Conservation (phyloP, 2,329 filamentous ascomycete genomes). For the Periconia digitata region DNA sequence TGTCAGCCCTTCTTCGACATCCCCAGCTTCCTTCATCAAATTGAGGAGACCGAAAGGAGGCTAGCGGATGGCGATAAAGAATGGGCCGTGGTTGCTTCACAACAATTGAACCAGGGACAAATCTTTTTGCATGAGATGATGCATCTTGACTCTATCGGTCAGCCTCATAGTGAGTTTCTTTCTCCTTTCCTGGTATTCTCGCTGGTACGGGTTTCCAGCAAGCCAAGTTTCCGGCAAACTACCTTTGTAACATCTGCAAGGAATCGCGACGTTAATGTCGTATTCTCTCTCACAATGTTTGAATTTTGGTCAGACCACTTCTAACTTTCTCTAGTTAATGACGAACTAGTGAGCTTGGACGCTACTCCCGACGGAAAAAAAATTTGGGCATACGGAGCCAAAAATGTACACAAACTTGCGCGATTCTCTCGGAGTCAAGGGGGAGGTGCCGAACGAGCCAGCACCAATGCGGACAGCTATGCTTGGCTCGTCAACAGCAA, state of each 20-base stretch:
- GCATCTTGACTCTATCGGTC: conserved; percentile 12
- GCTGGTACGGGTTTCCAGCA: no score
- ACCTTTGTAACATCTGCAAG: no score
- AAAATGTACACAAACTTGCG: conserved; percentile 6
- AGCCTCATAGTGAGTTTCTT: conserved; percentile 11
- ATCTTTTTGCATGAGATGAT: conserved; percentile 14
- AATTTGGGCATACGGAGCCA: conserved; percentile 11
- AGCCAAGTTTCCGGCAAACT: no score
- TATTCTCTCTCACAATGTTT: no score
- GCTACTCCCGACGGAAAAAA: not conserved
- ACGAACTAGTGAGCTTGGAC: no score
- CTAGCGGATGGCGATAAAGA: not conserved
- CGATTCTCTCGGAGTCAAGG: conserved; percentile 6
- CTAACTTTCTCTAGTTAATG: no score
- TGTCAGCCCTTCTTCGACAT: conserved; percentile 9
- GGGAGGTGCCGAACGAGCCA: conserved; percentile 10
- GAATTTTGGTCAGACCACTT: no score
- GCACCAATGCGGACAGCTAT: conserved; percentile 13
- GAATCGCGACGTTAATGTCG: no score
- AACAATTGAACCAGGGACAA: conserved; percentile 12
- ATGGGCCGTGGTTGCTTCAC: conserved; percentile 1
- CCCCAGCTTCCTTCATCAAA: conserved; percentile 5
- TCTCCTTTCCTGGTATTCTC: no score
- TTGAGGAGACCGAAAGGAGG: not conserved
- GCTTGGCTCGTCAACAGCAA: conserved; percentile 12